phyloP scores from a whole-genome alignment of 139 green algal species.

The Chlorella sp. region DNA sequence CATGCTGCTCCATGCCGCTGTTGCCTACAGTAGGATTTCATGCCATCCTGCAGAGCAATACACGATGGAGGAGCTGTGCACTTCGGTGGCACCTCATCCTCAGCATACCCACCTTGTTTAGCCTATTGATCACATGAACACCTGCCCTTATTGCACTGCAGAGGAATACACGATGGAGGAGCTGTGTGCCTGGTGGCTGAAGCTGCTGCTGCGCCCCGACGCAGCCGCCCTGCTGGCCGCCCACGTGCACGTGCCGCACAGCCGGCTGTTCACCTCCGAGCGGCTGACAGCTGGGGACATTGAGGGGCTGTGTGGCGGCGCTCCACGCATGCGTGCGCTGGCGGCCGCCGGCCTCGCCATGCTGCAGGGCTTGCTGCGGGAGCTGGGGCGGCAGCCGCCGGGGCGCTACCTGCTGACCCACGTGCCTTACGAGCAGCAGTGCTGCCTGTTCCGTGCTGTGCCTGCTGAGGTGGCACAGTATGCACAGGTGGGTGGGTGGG shows the following conservation, averaged over 20 bases:
- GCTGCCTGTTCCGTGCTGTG: conserved; percentile 28
- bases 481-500: too few species aligned
- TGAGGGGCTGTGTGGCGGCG: background rate
- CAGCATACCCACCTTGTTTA: background rate
- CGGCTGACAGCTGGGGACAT: background rate
- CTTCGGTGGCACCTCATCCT: background rate
- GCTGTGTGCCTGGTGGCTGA: conserved; percentile 26
- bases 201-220: conserved; percentile 12
- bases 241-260: conserved; percentile 15
- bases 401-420: conserved; percentile 40
- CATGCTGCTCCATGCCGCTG: too few species aligned
- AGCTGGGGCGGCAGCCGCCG: background rate
- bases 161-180: conserved; percentile 21
- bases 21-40: too few species aligned
- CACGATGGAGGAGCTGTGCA: too few species aligned
- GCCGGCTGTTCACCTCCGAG: background rate
- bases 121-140: too few species aligned
- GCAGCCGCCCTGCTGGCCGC: conserved; percentile 8
- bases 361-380: conserved; percentile 5
- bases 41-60: too few species aligned
- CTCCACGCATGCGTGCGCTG: background rate
- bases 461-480: background rate
- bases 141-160: too few species aligned
- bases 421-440: background rate
- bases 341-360: conserved; percentile 2